Evolutionary conservation across 2,329 filamentous ascomycete species (phyloP), one percentile per base, ranked within the genome.

Genomic region (Venturia pyrina): DNA sequence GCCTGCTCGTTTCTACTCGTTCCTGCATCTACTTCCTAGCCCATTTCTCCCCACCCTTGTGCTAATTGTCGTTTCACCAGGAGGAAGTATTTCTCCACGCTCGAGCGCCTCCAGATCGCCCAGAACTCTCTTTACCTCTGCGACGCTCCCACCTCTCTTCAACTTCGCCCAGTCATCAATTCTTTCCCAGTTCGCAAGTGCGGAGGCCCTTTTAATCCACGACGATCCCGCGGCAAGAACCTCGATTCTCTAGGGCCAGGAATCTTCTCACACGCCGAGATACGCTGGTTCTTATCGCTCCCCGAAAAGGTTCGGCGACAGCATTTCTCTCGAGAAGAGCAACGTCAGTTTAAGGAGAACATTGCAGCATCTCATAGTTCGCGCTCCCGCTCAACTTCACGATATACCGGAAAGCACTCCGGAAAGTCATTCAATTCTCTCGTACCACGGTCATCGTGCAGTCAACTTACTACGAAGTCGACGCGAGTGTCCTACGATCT

Each of bases 321-420:
- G 69, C 85, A 89, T 68, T 88, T 92, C 74, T 87, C 87, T 32
- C 81, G 80, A 62, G 88, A 92, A 75, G 90, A 95, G 76, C 88
- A 89, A 70, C 28, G 37, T 59, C 53, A 43, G n/a, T 21, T 48
- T 15, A 21, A 28, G 43, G 34, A 34, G 28, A 10, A 24, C 17
- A 34, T 28, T 13, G 62, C 62, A 21, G 21, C 37, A 1, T 48
- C 44, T 62, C 34, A 32, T 4, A n/a, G 21, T 44, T 34, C 60
- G 7, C 60, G 19, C 7, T 48, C 37, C 19, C 40, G 60, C 41
- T 48, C 60, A 21, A 32, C 48, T 43, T 60, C 63, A 60, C 63
- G 37, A 41, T 28, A 53, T 19, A 40, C 63, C 1, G 19, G 19
- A 46, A 43, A 15, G n/a, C 1, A 32, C 13, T 43, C 50, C 10